A percentile compares a stretch with the other conserved stretches of the same genome.
Evolutionary conservation across 495 filamentous ascomycete species (phyloP).

Genomic region (Talaromyces borbonicus): DNA sequence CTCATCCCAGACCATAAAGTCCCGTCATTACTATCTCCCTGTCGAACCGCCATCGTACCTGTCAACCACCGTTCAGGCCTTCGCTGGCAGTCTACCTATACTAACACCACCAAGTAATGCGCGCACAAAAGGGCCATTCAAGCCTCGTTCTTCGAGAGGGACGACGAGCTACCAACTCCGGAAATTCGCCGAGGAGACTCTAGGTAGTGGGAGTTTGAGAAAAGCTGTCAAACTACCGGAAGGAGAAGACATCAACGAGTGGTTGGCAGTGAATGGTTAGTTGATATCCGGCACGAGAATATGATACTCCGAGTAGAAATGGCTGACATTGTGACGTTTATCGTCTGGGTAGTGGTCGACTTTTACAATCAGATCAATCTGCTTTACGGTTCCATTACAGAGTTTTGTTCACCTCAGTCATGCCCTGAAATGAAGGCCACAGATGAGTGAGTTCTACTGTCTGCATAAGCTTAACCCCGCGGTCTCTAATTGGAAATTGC

Average conservation of each 20-base stretch:
- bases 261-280: conserved; percentile 97
- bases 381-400: conserved; percentile 95
- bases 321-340: not conserved
- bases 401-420: conserved; percentile 93
- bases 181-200: conserved; percentile 94
- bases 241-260: conserved; percentile 94
- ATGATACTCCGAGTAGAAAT: no score
- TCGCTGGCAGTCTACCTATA: conserved; percentile 26
- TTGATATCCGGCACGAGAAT: no score
- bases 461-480: not conserved
- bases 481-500: conserved; percentile 5
- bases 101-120: conserved; percentile 65
- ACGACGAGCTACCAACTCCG: conserved; percentile 91
- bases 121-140: conserved; percentile 81
- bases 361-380: conserved; percentile 99
- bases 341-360: conserved; percentile 65
- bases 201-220: conserved; percentile 86
- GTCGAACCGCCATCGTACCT: conserved; percentile 32
- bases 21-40: conserved; percentile 26
- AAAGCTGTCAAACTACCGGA: conserved; percentile 96
- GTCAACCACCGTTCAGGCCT: conserved; percentile 31
- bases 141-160: conserved; percentile 81
- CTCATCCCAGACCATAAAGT: conserved; percentile 8
- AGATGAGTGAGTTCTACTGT: conserved; percentile 60
- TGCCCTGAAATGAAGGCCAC: conserved; percentile 99